Evolutionary conservation across 495 filamentous ascomycete genomes (phyloP), one percentile per base, ranked within the genome.

Genomic region (Pyrenula aspistea): DNA sequence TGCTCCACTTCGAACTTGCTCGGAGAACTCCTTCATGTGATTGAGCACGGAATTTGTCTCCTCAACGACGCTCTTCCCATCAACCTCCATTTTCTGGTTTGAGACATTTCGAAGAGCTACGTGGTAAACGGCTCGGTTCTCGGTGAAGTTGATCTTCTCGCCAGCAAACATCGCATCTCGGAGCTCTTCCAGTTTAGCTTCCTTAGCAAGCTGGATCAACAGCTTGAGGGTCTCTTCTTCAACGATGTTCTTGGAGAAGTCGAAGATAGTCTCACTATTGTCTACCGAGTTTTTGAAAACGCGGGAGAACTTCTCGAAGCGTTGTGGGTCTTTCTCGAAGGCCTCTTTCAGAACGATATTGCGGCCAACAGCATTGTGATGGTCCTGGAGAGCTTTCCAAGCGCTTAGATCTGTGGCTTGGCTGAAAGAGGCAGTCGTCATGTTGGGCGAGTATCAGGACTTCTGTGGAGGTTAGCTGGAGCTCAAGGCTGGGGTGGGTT

Each of bases 201-300:
- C 86, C 74, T 93, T 83, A 57, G 93, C 93, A 22, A 98, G 81
- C 75, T 93, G 78, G 60, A 96, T 79, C 47, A 98, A 76, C 54
- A 94, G 75, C 55, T 81, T 75, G n/a, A 97, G 72, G 2, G 93
- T 98, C 68, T 96, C 89, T 55, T 95, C 88, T 58, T 85, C 95
- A 57, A 98, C 71, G 71, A 97, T 89, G 79, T 98, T 98, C 83
- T 98, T 98, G 75, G 86, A 91, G 80, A 96, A 98, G 73, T 98
- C 93, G 70, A 97, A 98, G 36, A 97, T 80, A 67, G 89, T 92
- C 59, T 96, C 89, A 36, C 80, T 76, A 64, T 80, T 80, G 68
- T 91, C 87, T 24, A 83, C 83, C 31, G 79, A 76, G 70, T 95
- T 94, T 51, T 79, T 70, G 75, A 98, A 94, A 63, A 77, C 86